Base-by-base conservation (phyloP, 306 rosid species). In the Senna tora region DNA sequence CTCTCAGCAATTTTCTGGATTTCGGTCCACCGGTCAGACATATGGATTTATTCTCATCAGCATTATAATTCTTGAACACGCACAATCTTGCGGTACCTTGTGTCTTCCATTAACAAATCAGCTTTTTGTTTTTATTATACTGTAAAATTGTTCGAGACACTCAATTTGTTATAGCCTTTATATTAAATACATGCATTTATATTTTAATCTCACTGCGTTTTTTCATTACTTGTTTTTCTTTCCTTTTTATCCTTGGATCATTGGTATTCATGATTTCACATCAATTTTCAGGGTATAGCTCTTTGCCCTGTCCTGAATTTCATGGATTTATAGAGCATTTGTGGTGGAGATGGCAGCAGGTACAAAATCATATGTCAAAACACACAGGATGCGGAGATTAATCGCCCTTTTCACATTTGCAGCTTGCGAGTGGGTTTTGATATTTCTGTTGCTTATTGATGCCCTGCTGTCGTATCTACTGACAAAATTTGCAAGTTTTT, bases 391-490 rank as follows among this genome's bases (percentile, higher is more conserved):
- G 5, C 71, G 65, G 36, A 86, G 88, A 34, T 70, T 83, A 67
- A 52, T 65, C 39, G 41, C 82, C 60, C 60, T 77, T 84, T 79
- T 93, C 52, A 64, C 77, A 67, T 80, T 80, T 65, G 90, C 90
- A 78, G 90, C 87, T 81, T 90, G 90, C 78, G 98, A 90, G 83
- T 90, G 97, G 97, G n/a, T 88, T 68, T 82, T 93, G 87, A 84
- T 90, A 51, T 85, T 85, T 78, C 84, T 90, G 59, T 78, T 93
- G 84, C 78, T 90, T 65, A n/a, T 86, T 5, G 73, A 88, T 76
- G 85, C 88, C 71, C 68, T 81, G 57, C 60, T 93, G 39, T 88
- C 93, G 17, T 87, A 85, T 75, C 56, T 86, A 38, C 81, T 93
- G 38, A 85, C 83, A 46, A 90, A 77, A 43, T 83, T 93, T 80